Percentiles rank a stretch among this genome's conserved stretches.
phyloP scores from a whole-genome alignment of 139 green algal species.

The Desmodesmus armatus region DNA sequence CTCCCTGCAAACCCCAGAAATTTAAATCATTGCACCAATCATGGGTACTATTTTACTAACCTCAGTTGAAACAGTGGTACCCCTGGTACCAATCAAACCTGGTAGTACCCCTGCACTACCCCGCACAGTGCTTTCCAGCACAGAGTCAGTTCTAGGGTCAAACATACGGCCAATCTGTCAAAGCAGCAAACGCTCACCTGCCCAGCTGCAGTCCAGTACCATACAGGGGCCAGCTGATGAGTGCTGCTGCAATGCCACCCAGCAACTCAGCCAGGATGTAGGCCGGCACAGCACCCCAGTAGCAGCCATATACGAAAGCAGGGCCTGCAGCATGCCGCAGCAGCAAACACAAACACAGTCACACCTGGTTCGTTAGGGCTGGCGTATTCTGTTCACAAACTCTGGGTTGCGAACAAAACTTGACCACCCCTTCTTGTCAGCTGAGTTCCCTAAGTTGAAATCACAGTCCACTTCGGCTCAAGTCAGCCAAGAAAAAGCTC shows the following conservation, averaged over 20 bases:
- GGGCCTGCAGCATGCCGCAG: slow-evolving; percentile 37
- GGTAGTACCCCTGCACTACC: background rate
- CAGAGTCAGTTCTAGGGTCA: background rate
- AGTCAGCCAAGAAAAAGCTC: too few relatives aligned
- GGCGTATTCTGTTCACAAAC: too few relatives aligned
- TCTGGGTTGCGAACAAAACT: too few relatives aligned
- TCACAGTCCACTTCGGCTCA: too few relatives aligned
- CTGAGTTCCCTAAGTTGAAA: too few relatives aligned
- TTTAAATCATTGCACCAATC: too few relatives aligned
- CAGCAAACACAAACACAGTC: too few relatives aligned
- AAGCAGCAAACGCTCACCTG: background rate
- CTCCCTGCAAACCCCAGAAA: background rate
- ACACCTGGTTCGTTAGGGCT: background rate
- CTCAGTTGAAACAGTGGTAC: background rate
- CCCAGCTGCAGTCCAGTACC: slow-evolving; percentile 42
- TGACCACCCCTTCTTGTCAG: too few relatives aligned
- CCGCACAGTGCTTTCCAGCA: background rate
- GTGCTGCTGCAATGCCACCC: slow-evolving; percentile 31
- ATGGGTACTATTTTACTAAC: background rate
- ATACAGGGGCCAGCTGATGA: slow-evolving; percentile 54
- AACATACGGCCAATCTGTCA: too few relatives aligned
- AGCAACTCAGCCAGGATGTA: slow-evolving; percentile 41
- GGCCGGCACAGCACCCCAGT: slow-evolving; percentile 39
- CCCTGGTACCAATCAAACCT: background rate
- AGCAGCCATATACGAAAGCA: slow-evolving; percentile 63